phyloP scores from a whole-genome alignment of 257 asterid genomes.

The Scutellaria barbata region DNA sequence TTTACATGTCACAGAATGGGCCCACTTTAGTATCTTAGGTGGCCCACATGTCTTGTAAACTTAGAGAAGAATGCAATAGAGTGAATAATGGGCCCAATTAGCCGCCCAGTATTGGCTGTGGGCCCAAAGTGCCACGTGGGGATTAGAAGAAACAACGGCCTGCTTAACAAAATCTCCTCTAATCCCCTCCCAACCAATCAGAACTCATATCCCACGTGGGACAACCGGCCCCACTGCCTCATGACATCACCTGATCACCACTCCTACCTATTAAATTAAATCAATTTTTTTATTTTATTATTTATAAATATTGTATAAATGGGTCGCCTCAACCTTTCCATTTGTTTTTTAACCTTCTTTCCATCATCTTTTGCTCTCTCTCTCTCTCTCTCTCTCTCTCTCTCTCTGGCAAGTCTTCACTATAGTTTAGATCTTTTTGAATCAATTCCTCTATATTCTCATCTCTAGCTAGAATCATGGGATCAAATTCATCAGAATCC shows the following conservation, averaged over 20 bases:
- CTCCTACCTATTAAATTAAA: background rate
- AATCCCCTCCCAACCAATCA: slow-evolving; percentile 85
- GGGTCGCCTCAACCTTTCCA: background rate
- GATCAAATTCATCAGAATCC: slow-evolving; percentile 65
- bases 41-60: background rate
- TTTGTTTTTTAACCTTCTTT: too few relatives aligned
- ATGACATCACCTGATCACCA: slow-evolving; percentile 38
- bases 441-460: too few relatives aligned
- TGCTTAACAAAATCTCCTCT: slow-evolving; percentile 51
- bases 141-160: slow-evolving; percentile 10
- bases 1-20: slow-evolving; percentile 20
- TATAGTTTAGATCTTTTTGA: too few relatives aligned
- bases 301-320: background rate
- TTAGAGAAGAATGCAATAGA: slow-evolving; percentile 23
- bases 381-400: background rate
- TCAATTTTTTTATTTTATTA: background rate
- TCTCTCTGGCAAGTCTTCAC: too few relatives aligned
- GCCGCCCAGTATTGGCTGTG: background rate
- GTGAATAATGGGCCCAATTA: slow-evolving; percentile 19
- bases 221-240: slow-evolving; percentile 43
- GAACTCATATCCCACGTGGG: slow-evolving; percentile 71
- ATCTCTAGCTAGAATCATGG: slow-evolving; percentile 44
- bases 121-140: slow-evolving; percentile 42
- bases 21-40: slow-evolving; percentile 12
- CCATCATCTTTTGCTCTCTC: background rate